These are phyloP conservation scores for Kwoniella mangroviensis DNA, from an alignment of 768 basidiomycete species.

Conservation along the genomic window DNA sequence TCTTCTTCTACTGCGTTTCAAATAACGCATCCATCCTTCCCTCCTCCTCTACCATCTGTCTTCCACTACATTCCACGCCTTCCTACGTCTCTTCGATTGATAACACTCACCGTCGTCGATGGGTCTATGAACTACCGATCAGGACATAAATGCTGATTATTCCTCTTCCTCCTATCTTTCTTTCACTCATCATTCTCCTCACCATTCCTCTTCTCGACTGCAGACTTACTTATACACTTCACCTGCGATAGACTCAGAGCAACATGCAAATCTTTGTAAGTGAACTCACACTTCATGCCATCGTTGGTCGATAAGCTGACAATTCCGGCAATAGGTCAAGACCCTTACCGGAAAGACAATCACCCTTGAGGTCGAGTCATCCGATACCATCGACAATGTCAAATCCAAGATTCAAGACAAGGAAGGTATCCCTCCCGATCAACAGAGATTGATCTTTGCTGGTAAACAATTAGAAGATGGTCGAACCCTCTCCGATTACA, in stretches of 20 bases:
- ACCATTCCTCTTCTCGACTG: not conserved
- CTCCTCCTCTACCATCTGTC: not conserved
- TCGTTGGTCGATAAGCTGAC: conserved; percentile 7
- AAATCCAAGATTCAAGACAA: conserved; percentile 94
- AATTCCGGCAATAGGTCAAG: conserved; percentile 63
- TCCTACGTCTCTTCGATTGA: not conserved
- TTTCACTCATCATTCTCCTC: not conserved
- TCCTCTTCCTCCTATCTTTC: conserved; percentile 1
- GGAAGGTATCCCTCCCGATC: conserved; percentile 89
- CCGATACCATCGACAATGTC: conserved; percentile 89
- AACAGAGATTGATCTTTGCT: conserved; percentile 67
- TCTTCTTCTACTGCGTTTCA: not conserved
- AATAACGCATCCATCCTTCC: conserved; percentile 8
- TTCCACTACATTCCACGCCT: conserved; percentile 4
- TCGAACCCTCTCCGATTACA: conserved; percentile 88
- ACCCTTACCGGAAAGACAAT: conserved; percentile 98
- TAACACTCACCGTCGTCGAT: not conserved
- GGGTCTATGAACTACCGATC: not conserved
- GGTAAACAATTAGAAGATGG: conserved; percentile 35
- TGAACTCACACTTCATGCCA: not conserved
- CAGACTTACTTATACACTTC: not conserved
- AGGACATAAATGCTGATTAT: conserved; percentile 1
- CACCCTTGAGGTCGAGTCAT: conserved; percentile 85
- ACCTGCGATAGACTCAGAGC: conserved; percentile 2
- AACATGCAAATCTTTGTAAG: conserved; percentile 87